Percentiles rank a stretch among this genome's conserved stretches.
Evolutionary conservation across 164 flowering plant genomes (phyloP).

Genomic region (Vitis vinifera): ASM3070453v1 NC_081816.1:8768001-8768500

Average conservation of each 20-base stretch:
- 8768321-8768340: conserved; percentile 99
- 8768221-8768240: neutral
- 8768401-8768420: conserved; percentile 88
- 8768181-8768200: no score
- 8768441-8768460: conserved; percentile 87
- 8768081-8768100: no score
- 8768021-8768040: neutral
- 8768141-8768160: no score
- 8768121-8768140: neutral
- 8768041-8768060: neutral
- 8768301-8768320: conserved; percentile 99
- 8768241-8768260: conserved; percentile 82
- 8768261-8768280: conserved; percentile 99
- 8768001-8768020: conserved; percentile 48
- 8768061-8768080: no score
- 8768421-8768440: conserved; percentile 93
- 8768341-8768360: conserved; percentile 87
- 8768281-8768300: conserved; percentile 97
- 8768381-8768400: conserved; percentile 93
- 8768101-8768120: neutral
- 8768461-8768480: conserved; percentile 82
- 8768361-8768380: conserved; percentile 87
- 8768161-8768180: no score
- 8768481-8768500: conserved; percentile 92
- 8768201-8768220: no score